These are phyloP conservation scores for Citrus unshiu DNA, from an alignment of 345 rosid species.

Conservation along the genomic window DNA sequence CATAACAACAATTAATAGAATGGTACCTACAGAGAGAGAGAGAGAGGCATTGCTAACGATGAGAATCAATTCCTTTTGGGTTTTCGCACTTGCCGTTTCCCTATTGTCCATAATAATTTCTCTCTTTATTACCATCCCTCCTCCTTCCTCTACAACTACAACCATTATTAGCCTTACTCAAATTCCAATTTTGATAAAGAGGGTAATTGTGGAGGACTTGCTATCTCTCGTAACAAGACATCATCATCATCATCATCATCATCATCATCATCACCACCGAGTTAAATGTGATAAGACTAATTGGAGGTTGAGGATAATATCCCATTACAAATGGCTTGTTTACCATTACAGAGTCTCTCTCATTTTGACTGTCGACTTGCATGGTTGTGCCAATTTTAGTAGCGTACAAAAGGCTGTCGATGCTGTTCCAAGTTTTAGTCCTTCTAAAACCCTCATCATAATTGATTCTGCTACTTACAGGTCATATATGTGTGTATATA, in stretches of 20 bases:
- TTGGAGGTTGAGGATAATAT: constrained; percentile 39
- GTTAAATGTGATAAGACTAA: constrained; percentile 26
- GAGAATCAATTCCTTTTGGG: constrained; percentile 30
- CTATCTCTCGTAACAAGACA: constrained; percentile 10
- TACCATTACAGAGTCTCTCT: constrained; percentile 30
- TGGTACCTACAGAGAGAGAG: background rate
- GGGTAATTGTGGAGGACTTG: constrained; percentile 2
- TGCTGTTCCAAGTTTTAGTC: constrained; percentile 52
- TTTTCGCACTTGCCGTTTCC: constrained; percentile 34
- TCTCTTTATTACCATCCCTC: constrained; percentile 14
- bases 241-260: constrained; percentile 25
- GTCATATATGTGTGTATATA: constrained; percentile 13
- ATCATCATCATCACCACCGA: background rate
- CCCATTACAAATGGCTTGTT: constrained; percentile 22
- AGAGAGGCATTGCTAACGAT: background rate
- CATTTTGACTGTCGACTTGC: constrained; percentile 56
- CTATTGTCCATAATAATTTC: constrained; percentile 31
- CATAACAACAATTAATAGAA: background rate
- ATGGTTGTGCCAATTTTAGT: constrained; percentile 67
- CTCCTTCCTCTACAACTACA: background rate
- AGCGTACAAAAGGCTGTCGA: constrained; percentile 73
- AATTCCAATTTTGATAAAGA: no score
- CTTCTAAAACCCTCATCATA: constrained; percentile 51
- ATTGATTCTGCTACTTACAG: constrained; percentile 75
- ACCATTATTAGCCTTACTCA: background rate